These are phyloP conservation scores for Chalciporus pseudorubinellus DNA, from an alignment of 768 basidiomycete species.

Conservation along the genomic window DNA sequence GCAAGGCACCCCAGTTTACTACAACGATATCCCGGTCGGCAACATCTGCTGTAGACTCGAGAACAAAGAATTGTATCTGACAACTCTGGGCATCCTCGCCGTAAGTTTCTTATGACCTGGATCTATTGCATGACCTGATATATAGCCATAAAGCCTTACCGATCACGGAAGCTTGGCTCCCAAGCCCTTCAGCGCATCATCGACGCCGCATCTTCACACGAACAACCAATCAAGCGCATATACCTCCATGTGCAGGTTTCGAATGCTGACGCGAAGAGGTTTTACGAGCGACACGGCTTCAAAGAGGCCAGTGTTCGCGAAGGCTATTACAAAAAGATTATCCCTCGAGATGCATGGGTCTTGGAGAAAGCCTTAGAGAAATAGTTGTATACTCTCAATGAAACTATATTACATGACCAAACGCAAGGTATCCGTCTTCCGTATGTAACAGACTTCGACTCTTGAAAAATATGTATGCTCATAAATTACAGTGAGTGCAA, in stretches of 20 bases:
- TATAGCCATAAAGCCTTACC: slow-evolving; percentile 64
- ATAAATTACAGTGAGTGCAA: slow-evolving; percentile 30
- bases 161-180: slow-evolving; percentile 73
- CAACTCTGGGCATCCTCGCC: slow-evolving; percentile 90
- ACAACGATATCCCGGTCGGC: slow-evolving; percentile 90
- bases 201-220: slow-evolving; percentile 57
- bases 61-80: slow-evolving; percentile 64
- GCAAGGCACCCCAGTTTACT: slow-evolving; percentile 62
- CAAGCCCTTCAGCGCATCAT: slow-evolving; percentile 68
- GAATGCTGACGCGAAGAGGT: slow-evolving; percentile 70
- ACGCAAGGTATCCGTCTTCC: slow-evolving; percentile 2
- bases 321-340: slow-evolving; percentile 88
- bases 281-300: slow-evolving; percentile 86
- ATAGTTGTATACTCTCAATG: slow-evolving; percentile 22
- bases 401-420: slow-evolving; percentile 26
- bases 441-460: slow-evolving; percentile 14
- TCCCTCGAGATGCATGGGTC: slow-evolving; percentile 83
- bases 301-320: slow-evolving; percentile 59
- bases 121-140: slow-evolving; percentile 15
- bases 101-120: slow-evolving; percentile 43
- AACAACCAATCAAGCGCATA: slow-evolving; percentile 64
- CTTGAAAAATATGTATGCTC: slow-evolving; percentile 19
- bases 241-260: slow-evolving; percentile 89
- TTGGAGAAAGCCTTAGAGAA: slow-evolving; percentile 53
- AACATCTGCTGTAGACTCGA: slow-evolving; percentile 86